Conservation (phyloP, 306 rosid species). For the Prunus campanulata region DNA sequence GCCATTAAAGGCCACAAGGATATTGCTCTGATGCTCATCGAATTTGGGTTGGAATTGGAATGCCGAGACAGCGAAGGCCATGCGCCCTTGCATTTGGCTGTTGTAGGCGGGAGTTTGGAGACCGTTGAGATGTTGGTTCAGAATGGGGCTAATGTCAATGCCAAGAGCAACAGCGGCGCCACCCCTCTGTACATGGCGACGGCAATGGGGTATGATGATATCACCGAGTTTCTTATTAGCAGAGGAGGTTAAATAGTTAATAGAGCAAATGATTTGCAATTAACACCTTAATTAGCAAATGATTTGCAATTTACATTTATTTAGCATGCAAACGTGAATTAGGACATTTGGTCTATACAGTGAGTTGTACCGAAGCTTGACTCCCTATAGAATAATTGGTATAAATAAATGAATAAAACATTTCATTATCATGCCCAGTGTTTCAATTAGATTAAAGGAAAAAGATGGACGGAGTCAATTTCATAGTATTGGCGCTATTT, state of each 20-base stretch:
- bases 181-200: conserved; percentile 67
- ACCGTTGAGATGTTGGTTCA: conserved; percentile 40
- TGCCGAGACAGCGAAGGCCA: conserved; percentile 65
- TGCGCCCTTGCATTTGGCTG: conserved; percentile 71
- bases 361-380: no score
- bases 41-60: conserved; percentile 54
- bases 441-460: background rate
- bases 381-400: no score
- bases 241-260: conserved; percentile 30
- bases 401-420: no score
- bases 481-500: background rate
- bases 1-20: conserved; percentile 76
- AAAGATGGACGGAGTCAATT: background rate
- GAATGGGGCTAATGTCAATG: conserved; percentile 53
- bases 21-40: conserved; percentile 39
- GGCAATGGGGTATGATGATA: conserved; percentile 50
- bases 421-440: no score
- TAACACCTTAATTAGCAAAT: no score
- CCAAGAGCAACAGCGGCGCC: conserved; percentile 40
- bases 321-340: no score
- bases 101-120: conserved; percentile 50
- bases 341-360: no score
- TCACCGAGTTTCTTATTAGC: conserved; percentile 44
- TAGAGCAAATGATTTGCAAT: no score
- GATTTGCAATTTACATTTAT: no score